Base-by-base conservation (phyloP, 768 basidiomycete species). In the Trametes meyenii region DNA sequence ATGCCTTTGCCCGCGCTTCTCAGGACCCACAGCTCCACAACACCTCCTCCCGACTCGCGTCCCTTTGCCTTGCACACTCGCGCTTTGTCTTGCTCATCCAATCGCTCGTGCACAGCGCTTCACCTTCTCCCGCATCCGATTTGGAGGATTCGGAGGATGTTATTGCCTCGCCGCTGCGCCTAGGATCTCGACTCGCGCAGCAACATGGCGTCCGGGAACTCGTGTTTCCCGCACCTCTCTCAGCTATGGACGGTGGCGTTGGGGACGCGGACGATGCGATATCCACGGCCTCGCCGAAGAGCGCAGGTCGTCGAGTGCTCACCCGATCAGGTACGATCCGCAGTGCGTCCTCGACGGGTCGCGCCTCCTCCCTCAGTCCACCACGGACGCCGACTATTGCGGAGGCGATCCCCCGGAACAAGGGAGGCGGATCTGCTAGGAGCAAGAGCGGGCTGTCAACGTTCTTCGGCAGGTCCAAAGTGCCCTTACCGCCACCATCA, bases 11-110 rank as follows among this genome's bases (percentile, higher is more conserved):
- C 1, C 59, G 81, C 81, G 14, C 72, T 75, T 5, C 46, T 24
- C 43, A 60, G 61, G 77, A 3, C 60, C 67, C 49, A 71, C 76
- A 24, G 71, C 73, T 36, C 63, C 64, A 40, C 55, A 62, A 13
- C 72, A 77, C 61, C 73, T 78, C 63, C 64, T 66, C 48, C 65
- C 77, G 76, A 42, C 75, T 86, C n/a, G 73, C 77, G 35, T 72
- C 78, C 3, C 73, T 89, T 10, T 75, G 84, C 2, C 81, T 81
- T 23, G 83, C 87, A 2, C 89, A 93, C 69, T 88, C 90, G 14
- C 84, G 90, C 11, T 85, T 90, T 66, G 86, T 91, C 21, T 81
- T 93, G 17, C 77, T 90, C 17, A 75, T 92, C 3, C 91, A 92
- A 65, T 83, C 89, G 1, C 74, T 91, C 44, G 84, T 86, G 0